Conservation (phyloP, 2,329 filamentous ascomycete species). For the Saccharata proteae region DNA sequence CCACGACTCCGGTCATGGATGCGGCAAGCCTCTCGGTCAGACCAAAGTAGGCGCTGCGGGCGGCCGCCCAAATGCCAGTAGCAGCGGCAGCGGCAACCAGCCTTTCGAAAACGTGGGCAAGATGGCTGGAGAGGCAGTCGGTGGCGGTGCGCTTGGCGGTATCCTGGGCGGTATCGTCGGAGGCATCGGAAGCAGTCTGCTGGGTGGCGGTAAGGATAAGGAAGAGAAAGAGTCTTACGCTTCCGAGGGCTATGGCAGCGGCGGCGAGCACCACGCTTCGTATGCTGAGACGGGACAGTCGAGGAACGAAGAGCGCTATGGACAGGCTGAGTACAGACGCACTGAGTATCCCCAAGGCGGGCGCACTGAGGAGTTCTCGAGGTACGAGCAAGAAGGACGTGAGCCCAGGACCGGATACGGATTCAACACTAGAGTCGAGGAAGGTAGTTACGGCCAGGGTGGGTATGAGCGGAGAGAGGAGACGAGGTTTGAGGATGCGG, state of each 20-base stretch:
- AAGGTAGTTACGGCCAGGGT: slow-evolving; percentile 32
- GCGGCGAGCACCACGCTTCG: slow-evolving; percentile 50
- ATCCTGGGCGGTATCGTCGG: slow-evolving; percentile 57
- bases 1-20: slow-evolving; percentile 74
- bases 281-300: slow-evolving; percentile 50
- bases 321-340: slow-evolving; percentile 47
- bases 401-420: slow-evolving; percentile 34
- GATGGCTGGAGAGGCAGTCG: slow-evolving; percentile 46
- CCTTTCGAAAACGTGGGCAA: slow-evolving; percentile 32
- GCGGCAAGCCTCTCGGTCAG: slow-evolving; percentile 67
- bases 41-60: slow-evolving; percentile 32
- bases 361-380: slow-evolving; percentile 46
- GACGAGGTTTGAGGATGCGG: slow-evolving; percentile 34
- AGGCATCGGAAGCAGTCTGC: slow-evolving; percentile 45
- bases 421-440: slow-evolving; percentile 48
- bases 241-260: slow-evolving; percentile 41
- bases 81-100: slow-evolving; percentile 35
- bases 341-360: slow-evolving; percentile 48
- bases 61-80: slow-evolving; percentile 22
- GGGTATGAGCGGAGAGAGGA: slow-evolving; percentile 50
- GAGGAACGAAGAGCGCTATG: slow-evolving; percentile 39
- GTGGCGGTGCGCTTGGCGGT: slow-evolving; percentile 55
- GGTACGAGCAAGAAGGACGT: slow-evolving; percentile 43
- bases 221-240: slow-evolving; percentile 43
- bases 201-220: slow-evolving; percentile 47